Evolutionary conservation across 208 protist genomes (phyloP).

Genomic region (Herpetomonas samuelpessoai): DNA sequence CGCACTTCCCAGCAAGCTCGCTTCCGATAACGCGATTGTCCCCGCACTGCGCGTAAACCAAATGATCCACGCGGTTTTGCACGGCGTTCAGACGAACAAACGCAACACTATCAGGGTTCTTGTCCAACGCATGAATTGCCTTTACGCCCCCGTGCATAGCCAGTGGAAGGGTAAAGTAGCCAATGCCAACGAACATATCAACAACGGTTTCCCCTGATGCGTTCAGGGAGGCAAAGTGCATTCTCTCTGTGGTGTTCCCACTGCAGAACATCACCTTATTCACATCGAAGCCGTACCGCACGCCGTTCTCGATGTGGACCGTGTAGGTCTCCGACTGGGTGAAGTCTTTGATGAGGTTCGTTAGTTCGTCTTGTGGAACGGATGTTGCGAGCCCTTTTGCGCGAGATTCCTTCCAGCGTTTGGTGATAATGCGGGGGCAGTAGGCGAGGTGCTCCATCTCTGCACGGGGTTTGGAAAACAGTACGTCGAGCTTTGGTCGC

Average conservation of each 20-base stretch:
- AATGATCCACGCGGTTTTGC: slow-evolving; percentile 73
- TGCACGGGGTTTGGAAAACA: slow-evolving; percentile 20
- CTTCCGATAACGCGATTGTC: slow-evolving; percentile 80
- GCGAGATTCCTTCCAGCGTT: slow-evolving; percentile 5
- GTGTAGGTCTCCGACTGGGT: slow-evolving; percentile 62
- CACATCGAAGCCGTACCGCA: slow-evolving; percentile 89
- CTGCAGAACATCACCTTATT: slow-evolving; percentile 89
- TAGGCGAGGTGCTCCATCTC: slow-evolving; percentile 6
- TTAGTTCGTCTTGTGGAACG: slow-evolving; percentile 17
- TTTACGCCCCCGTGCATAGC: slow-evolving; percentile 59
- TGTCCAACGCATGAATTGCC: slow-evolving; percentile 82
- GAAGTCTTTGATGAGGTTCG: slow-evolving; percentile 18
- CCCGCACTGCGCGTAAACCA: slow-evolving; percentile 65
- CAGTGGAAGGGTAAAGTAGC: slow-evolving; percentile 90
- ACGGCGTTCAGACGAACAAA: slow-evolving; percentile 79
- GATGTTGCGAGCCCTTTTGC: background rate
- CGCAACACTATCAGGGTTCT: slow-evolving; percentile 77
- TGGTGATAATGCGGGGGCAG: background rate
- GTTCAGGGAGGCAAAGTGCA: slow-evolving; percentile 72
- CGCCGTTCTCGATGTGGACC: slow-evolving; percentile 86
- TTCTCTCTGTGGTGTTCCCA: slow-evolving; percentile 91
- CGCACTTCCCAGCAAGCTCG: slow-evolving; percentile 68
- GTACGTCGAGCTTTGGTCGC: slow-evolving; percentile 39
- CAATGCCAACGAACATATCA: slow-evolving; percentile 93
- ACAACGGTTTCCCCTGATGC: slow-evolving; percentile 82